These are phyloP conservation scores for Termitomyces sp. DNA, from an alignment of 768 basidiomycete species.

Conservation along the genomic window DNA sequence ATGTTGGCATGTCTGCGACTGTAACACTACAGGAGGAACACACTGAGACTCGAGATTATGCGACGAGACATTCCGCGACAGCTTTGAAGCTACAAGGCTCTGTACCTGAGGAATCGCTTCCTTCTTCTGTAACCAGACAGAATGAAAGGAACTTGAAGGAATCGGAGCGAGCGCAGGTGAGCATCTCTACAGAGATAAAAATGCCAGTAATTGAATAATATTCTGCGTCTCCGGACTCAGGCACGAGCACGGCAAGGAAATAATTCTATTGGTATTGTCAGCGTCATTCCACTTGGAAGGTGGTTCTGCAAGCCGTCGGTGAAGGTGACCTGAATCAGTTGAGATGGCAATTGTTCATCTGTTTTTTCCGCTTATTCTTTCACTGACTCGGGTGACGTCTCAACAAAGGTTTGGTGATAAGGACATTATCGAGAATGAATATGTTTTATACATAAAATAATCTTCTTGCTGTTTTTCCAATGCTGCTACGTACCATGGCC, in stretches of 20 bases:
- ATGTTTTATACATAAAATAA: neutral
- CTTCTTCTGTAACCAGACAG: neutral
- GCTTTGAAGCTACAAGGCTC: neutral
- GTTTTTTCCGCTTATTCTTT: neutral
- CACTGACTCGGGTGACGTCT: neutral
- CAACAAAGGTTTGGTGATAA: neutral
- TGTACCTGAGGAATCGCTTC: neutral
- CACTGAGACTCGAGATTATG: neutral
- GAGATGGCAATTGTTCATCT: neutral
- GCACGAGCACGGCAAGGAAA: neutral
- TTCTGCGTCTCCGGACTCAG: neutral
- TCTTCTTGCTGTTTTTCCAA: neutral
- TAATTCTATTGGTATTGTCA: neutral
- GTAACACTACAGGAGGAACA: neutral
- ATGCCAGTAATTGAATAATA: neutral
- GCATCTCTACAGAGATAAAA: neutral
- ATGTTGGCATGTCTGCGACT: neutral
- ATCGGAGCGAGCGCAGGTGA: neutral
- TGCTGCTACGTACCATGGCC: neutral
- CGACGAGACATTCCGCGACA: neutral
- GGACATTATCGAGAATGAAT: neutral
- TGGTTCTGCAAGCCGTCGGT: neutral
- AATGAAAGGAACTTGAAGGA: neutral
- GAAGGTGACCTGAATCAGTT: neutral
- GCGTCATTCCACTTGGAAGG: neutral